Evolutionary conservation across 1,284 basidiomycete species (phyloP).

Genomic region (Athelia psychrophila): DNA sequence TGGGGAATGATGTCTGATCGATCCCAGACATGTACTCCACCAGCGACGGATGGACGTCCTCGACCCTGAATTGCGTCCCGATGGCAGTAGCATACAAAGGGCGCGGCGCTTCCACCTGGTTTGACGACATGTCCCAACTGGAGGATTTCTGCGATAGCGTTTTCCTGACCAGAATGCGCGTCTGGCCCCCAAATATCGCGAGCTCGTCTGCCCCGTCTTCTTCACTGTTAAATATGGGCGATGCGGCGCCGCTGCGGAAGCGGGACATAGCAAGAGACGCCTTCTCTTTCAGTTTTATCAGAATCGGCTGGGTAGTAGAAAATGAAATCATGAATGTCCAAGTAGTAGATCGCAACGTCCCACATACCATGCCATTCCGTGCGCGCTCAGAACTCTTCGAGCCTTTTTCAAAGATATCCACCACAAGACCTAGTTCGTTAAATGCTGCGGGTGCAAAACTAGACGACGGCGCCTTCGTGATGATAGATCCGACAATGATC

Average conservation of each 20-base stretch:
- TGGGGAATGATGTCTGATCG: no score
- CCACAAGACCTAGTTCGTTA: slow-evolving; percentile 54
- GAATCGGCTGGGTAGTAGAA: slow-evolving; percentile 45
- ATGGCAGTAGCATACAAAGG: no score
- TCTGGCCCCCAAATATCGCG: slow-evolving; percentile 70
- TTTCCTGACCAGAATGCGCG: no score
- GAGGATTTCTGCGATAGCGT: no score
- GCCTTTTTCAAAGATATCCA: slow-evolving; percentile 59
- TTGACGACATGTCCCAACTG: no score
- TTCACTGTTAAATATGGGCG: slow-evolving; percentile 42
- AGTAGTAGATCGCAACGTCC: not conserved
- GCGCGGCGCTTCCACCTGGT: no score
- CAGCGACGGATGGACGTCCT: no score
- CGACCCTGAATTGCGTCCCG: no score
- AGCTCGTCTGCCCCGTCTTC: slow-evolving; percentile 57
- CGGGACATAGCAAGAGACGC: slow-evolving; percentile 54
- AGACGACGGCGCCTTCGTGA: slow-evolving; percentile 48
- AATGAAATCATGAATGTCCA: not conserved
- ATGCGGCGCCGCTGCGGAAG: slow-evolving; percentile 43
- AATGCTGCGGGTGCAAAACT: slow-evolving; percentile 67
- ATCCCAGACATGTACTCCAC: no score
- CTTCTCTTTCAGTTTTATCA: slow-evolving; percentile 56
- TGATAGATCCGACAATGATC: slow-evolving; percentile 70
- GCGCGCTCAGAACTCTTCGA: slow-evolving; percentile 59
- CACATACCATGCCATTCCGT: slow-evolving; percentile 64